These are phyloP conservation scores for Terana coerulea DNA, from an alignment of 768 basidiomycete genomes.

Conservation along the genomic window DNA sequence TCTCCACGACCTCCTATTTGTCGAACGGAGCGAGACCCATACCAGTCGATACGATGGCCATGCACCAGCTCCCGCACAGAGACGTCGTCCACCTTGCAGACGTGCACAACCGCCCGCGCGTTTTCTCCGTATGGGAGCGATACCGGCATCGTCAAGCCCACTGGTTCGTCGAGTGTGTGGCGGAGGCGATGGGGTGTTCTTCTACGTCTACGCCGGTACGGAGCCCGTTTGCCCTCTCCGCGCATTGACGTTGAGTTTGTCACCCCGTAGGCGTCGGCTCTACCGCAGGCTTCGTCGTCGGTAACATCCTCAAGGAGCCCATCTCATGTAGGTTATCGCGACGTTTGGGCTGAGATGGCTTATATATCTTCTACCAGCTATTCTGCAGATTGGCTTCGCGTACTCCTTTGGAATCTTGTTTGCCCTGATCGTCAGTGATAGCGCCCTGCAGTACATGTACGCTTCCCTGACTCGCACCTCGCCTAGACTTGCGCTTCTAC, in stretches of 20 bases:
- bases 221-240: neutral
- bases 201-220: slow-evolving; percentile 27
- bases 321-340: slow-evolving; percentile 26
- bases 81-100: slow-evolving; percentile 24
- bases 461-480: neutral
- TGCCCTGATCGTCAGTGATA: slow-evolving; percentile 26
- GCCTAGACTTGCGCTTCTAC: slow-evolving; percentile 26
- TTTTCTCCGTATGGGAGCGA: slow-evolving; percentile 21
- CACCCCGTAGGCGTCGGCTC: slow-evolving; percentile 30
- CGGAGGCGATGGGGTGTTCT: slow-evolving; percentile 29
- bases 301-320: slow-evolving; percentile 17
- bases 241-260: neutral
- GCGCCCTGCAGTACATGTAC: neutral
- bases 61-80: slow-evolving; percentile 2
- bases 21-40: too few species aligned
- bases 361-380: slow-evolving; percentile 14
- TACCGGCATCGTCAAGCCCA: slow-evolving; percentile 27
- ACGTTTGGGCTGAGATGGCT: neutral
- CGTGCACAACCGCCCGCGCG: slow-evolving; percentile 19
- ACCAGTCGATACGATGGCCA: slow-evolving; percentile 3
- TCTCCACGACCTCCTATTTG: too few species aligned
- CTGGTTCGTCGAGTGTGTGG: slow-evolving; percentile 30
- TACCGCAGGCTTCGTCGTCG: slow-evolving; percentile 27
- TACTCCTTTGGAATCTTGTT: slow-evolving; percentile 37
- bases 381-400: slow-evolving; percentile 31